Evolutionary conservation across 805 yeast species (phyloP), one percentile per base, ranked within the genome.

Genomic region (Saccharomycopsis olivae): DNA sequence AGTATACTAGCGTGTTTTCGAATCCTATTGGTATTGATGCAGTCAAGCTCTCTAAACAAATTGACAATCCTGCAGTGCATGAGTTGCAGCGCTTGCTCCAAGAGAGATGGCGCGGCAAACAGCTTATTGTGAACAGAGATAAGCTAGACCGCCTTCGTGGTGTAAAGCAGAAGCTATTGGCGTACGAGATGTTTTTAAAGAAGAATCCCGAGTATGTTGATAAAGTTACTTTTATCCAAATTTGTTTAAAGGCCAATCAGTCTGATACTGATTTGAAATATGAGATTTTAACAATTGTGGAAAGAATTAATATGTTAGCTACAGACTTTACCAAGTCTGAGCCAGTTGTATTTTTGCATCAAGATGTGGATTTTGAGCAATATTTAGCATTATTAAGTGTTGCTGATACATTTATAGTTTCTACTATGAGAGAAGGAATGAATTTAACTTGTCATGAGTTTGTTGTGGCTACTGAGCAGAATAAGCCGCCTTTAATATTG

Each of bases 381-480:
- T 92, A 92, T 55, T 58, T 92, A 43, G 97, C 95, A 0, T 62
- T 92, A 36, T 70, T 83, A 34, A 64, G 76, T 28, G 96, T 87
- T 54, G 95, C 97, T 1, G 94, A 85, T 49, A 66, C 75, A 1
- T 92, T 92, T 53, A 76, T 83, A 33, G 96, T 89, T 2, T 78
- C 94, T 8, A 83, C 95, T 1, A 72, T 89, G 68, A 77, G 98
- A 55, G 98, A 92, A 58, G 98, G 98, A 19, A 83, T 92, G 87
- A 92, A 92, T 52, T 66, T 92, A 53, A 88, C 97, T 0, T 89
- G 96, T 51, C 98, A 92, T 55, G 98, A 92, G 57, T 92, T 81
- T 56, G 71, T 87, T 31, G 79, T 78, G 40, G 83, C 94, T 19
- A 73, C 92, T 1, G 61, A 66, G 17, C 74, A 71, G 31, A 73